Base-by-base conservation (phyloP, 805 yeast species). In the Myxozyma monticola region DNA sequence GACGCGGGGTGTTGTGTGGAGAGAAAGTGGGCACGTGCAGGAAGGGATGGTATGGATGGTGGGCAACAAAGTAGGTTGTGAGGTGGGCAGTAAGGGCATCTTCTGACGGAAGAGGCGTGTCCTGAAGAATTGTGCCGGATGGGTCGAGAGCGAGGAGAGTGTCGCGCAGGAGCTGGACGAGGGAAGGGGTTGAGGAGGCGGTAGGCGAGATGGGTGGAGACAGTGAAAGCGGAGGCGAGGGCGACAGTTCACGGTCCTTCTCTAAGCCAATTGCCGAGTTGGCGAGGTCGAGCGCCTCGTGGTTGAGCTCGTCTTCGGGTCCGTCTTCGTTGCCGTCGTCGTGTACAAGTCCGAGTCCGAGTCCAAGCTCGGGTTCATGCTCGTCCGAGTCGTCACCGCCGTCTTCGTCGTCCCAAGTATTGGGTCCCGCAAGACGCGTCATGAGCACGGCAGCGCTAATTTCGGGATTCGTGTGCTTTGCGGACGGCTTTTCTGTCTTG, bases 1-100 rank as follows among this genome's bases (percentile, higher is more conserved):
- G 59, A 12, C 66, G 68, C 7, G 70, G 60, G 2, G 62, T 57
- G 1, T 55, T 49, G 22, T 54, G 51, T 1, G 68, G 66, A 26
- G 63, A 56, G 48, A 68, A 68, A 5, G 68, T 57, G 22, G 64
- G 66, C 3, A 58, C 52, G 45, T 68, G 71, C 20, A 68, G 39
- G 49, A 68, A 62, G 3, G 71, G 71, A 29, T 65, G 57, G 22
- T 48, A 51, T 3, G 70, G 69, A 39, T 68, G 71, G 59, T 63
- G 66, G 36, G 51, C 54, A 35, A 58, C 54, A 52, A 68, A 64
- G 57, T 64, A 68, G 3, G 66, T 58, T 6, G 66, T 39, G 44
- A 68, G 48, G 46, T 67, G 66, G 25, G 64, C 59, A 49, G 67
- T 61, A 39, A 68, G 53, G 46, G 59, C 67, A 10, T 57, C 49